These are phyloP conservation scores for Fraxinus xanthoxyloides DNA, from an alignment of 305 asterid genomes.

Conservation along the genomic window DNA sequence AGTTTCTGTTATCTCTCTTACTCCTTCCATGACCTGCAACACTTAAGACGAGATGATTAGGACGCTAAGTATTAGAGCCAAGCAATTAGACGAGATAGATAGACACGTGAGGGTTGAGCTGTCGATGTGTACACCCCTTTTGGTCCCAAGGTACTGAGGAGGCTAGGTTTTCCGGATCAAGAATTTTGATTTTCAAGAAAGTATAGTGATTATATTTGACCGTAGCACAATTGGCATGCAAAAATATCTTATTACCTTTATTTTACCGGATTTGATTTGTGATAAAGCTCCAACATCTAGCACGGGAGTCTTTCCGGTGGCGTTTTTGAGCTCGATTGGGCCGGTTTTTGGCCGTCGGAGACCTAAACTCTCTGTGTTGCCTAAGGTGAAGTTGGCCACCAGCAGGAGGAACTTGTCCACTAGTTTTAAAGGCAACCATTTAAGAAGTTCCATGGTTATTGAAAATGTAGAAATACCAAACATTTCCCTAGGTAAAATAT, in stretches of 20 bases:
- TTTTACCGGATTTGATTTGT: slow-evolving; percentile 62
- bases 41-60: not conserved
- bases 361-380: slow-evolving; percentile 61
- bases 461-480: slow-evolving; percentile 74
- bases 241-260: slow-evolving; percentile 42
- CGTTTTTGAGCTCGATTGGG: slow-evolving; percentile 80
- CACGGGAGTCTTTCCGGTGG: slow-evolving; percentile 90
- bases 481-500: slow-evolving; percentile 82
- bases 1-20: slow-evolving; percentile 61
- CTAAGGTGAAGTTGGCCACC: slow-evolving; percentile 52
- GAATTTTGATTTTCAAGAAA: not conserved
- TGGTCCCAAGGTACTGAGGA: not conserved
- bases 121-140: not conserved
- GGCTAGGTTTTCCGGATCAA: not conserved
- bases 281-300: slow-evolving; percentile 84
- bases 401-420: slow-evolving; percentile 68
- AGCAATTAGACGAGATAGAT: not conserved
- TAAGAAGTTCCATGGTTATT: slow-evolving; percentile 61
- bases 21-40: slow-evolving; percentile 65
- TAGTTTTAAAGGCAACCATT: slow-evolving; percentile 69
- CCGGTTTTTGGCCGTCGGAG: slow-evolving; percentile 89
- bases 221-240: not conserved
- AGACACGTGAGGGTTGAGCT: not conserved
- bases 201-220: not conserved
- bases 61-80: not conserved